A percentile compares a stretch with the other conserved stretches of the same genome.
These are phyloP conservation scores for Spathaspora passalidarum DNA, from an alignment of 805 yeast species.

Conservation along the genomic window DNA sequence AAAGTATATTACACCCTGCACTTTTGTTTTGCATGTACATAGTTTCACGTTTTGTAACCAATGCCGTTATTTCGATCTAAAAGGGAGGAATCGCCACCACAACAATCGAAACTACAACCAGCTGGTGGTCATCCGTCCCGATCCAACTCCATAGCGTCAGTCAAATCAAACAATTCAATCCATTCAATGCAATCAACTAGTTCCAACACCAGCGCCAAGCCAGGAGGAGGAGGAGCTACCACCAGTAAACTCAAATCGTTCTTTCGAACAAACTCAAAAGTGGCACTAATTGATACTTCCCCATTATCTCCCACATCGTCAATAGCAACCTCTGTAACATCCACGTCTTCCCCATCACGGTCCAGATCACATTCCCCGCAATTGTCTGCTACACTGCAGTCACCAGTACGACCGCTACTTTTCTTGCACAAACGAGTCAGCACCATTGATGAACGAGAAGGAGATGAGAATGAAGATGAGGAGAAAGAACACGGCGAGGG, in stretches of 20 bases:
- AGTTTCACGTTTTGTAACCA: neutral
- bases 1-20: too few relatives aligned
- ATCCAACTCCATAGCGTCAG: conserved; percentile 9
- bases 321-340: neutral
- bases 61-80: conserved; percentile 11
- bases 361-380: neutral
- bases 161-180: conserved; percentile 9
- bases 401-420: neutral
- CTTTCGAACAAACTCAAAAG: neutral
- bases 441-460: conserved; percentile 16
- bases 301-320: neutral
- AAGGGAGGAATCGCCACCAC: conserved; percentile 4
- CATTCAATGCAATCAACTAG: conserved; percentile 1
- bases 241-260: neutral
- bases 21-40: too few relatives aligned
- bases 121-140: conserved; percentile 7
- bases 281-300: neutral
- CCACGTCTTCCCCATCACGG: neutral
- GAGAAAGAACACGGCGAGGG: conserved; percentile 15
- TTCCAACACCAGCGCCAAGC: neutral
- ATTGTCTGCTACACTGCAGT: neutral
- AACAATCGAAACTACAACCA: neutral
- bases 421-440: conserved; percentile 18
- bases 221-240: neutral
- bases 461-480: neutral